Evolutionary conservation across 73 alveolate species (phyloP).

Genomic region (Tetrahymena malaccensis): DNA sequence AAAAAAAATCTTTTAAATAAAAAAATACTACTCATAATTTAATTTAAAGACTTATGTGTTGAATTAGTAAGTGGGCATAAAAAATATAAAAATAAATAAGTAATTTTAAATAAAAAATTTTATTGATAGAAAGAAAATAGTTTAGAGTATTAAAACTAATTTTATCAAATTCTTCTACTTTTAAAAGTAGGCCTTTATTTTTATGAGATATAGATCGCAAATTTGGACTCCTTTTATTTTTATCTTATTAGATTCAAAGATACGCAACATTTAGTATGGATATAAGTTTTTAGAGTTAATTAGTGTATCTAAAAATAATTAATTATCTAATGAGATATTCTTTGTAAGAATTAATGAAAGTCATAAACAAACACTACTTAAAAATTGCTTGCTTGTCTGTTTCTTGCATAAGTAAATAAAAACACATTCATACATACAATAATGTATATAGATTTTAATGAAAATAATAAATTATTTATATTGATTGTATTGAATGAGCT

Average conservation of each 20-base stretch:
- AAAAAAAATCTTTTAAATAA: no score
- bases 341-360: neutral
- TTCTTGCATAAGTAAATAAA: no score
- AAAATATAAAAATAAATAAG: no score
- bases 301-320: neutral
- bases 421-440: no score
- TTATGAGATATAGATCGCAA: neutral
- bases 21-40: no score
- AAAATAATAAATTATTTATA: no score
- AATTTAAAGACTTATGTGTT: neutral
- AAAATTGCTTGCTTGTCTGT: no score
- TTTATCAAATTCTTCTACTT: neutral
- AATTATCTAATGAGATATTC: neutral
- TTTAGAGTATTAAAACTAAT: neutral
- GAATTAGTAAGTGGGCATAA: no score
- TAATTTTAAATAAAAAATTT: no score
- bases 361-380: neutral
- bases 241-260: neutral
- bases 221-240: neutral
- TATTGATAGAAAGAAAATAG: neutral
- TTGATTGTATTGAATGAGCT: neutral
- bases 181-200: neutral
- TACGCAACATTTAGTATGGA: neutral
- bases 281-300: no score
- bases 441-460: no score